Base-by-base conservation (phyloP, 2,329 filamentous ascomycete species). In the Didymella glomerata region DNA sequence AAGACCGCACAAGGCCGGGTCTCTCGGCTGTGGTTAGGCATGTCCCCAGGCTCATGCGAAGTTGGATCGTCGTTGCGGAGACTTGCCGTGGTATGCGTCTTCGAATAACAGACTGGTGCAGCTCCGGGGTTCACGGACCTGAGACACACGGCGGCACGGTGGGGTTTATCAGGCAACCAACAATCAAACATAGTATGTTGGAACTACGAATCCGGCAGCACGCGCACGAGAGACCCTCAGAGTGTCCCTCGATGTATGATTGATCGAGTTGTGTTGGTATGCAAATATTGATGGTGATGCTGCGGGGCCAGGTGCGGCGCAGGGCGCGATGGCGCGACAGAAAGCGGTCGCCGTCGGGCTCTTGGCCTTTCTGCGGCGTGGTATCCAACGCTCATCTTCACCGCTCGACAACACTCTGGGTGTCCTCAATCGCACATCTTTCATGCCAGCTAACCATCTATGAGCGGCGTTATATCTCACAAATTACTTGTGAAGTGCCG, bases 91-190 rank as follows among this genome's bases (percentile, higher is more conserved):
- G 36, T 27, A 41, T 45, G 40, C 56, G 27, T 47, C 45, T 24
- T 49, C 8, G 45, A 46, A 58, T 46, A 54, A 45, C 46, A 25
- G 28, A 14, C 2, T 25, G 48, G 55, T 40, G 49, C 36, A 32
- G 44, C 45, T 34, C 54, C 50, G 56, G 56, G 45, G 16, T 50
- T 59, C 56, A 41, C 28, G 3, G 7, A 14, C 18, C 30, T 27
- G 25, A 54, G 56, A 59, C 32, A 59, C 40, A 24, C 32, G 44
- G 45, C 46, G 46, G 55, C 55, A 53, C 24, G 24, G 49, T 49
- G 49, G 49, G 24, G 27, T 27, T 44, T 10, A n/a, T 32, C 24
- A 49, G 56, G 49, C 49, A 41, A 11, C 45, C 48, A 48, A n/a
- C 44, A 44, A 52, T 34, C 18, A 48, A 28, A 18, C 2, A 28